Evolutionary conservation across 371 early-diverging fungal genomes (phyloP), one percentile per base, ranked within the genome.

Genomic region (Mucor velutinosus): DNA sequence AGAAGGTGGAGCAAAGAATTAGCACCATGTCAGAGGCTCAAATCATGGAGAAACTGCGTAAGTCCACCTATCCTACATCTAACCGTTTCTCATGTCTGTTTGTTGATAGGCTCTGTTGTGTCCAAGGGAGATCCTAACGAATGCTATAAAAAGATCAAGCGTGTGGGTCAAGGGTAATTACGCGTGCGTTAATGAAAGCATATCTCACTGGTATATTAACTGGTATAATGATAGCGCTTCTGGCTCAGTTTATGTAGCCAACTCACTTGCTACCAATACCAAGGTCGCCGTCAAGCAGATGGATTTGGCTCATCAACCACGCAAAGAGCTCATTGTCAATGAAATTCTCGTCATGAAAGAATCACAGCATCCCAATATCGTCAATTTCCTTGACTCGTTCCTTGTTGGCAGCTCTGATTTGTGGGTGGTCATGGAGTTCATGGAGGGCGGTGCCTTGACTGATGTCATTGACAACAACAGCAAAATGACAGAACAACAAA

Each of bases 401-500:
- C 77, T 98, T 67, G 87, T 95, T 55, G 87, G 86, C 65, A 83
- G 80, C 58, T 78, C 84, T 49, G 97, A 97, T 37, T 81, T 99
- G 60, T 99, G 99, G 99, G 97, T 99, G 8, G 92, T 99, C 27
- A 96, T 99, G 96, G 99, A 99, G 81, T 96, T 92, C 81, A 99
- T 99, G 98, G 97, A 97, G 76, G 98, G 97, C 32, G 99, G 99
- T 35, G 90, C 97, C 11, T 79, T 99, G 77, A 99, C 97, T 7
- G 98, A 99, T 74, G 92, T 97, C 25, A 96, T 99, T 76, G 97
- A 97, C 68, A 91, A 92, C 81, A 95, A 94, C 76, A 66, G 51
- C 19, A 90, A 90, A 59, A 84, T 99, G 86, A 86, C 87, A 27
- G 98, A 99, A 82, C 80, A 84, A 35, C 96, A 98, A 76, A 98